These are phyloP conservation scores for Pseudocercospora crystallina DNA, from an alignment of 2,329 filamentous ascomycete species.

Conservation along the genomic window DNA sequence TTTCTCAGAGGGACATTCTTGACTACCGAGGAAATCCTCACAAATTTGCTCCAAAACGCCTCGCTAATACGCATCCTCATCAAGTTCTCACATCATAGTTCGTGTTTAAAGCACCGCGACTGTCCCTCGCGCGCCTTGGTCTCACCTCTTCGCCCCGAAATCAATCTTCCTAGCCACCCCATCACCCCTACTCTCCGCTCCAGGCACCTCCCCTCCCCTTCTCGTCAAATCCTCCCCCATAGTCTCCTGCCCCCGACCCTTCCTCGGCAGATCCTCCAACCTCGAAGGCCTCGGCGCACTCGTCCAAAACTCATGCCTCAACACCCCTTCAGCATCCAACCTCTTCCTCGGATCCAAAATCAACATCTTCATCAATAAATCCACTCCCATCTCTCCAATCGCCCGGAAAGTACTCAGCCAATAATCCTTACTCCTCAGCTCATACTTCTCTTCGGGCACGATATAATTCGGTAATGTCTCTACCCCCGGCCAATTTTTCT, in stretches of 20 bases:
- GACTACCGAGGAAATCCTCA: too few relatives aligned
- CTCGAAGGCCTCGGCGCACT: conserved; percentile 78
- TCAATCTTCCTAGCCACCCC: conserved; percentile 83
- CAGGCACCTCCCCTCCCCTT: conserved; percentile 69
- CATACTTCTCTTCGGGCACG: conserved; percentile 63
- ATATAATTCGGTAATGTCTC: conserved; percentile 76
- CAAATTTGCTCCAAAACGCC: too few relatives aligned
- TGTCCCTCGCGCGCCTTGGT: background rate
- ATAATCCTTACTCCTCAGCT: conserved; percentile 63
- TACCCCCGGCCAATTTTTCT: conserved; percentile 95
- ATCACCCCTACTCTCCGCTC: conserved; percentile 53
- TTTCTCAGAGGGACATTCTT: too few relatives aligned
- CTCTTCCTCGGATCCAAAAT: conserved; percentile 82
- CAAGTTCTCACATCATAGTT: too few relatives aligned
- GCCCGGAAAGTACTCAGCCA: conserved; percentile 77
- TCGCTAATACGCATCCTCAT: too few relatives aligned
- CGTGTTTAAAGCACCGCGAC: too few relatives aligned
- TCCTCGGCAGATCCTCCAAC: conserved; percentile 78
- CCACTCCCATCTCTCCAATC: conserved; percentile 78
- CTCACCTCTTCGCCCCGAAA: conserved; percentile 55
- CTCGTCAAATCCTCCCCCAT: conserved; percentile 81
- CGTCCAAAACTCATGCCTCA: conserved; percentile 84
- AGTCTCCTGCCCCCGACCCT: conserved; percentile 70
- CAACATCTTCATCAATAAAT: conserved; percentile 83
- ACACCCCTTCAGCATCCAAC: conserved; percentile 72